Conservation (phyloP, 2,329 filamentous ascomycete species). For the Penicillium sp. region DNA sequence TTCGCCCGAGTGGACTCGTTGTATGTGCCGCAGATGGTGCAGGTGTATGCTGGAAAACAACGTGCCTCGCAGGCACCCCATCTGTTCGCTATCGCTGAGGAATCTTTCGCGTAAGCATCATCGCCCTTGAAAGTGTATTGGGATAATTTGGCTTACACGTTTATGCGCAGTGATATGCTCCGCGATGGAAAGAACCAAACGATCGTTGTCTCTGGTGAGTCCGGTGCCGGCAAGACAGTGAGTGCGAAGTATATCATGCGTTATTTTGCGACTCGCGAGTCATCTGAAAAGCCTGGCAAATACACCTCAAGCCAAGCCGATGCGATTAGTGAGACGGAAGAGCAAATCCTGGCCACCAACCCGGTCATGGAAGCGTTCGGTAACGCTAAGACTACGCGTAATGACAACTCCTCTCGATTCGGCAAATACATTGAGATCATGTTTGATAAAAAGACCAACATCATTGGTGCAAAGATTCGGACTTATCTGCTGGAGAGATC, state of each 20-base stretch:
- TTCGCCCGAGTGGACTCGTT: conserved; percentile 97
- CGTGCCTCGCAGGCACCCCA: conserved; percentile 95
- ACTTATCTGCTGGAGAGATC: conserved; percentile 96
- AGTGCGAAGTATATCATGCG: conserved; percentile 99
- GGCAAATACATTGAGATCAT: conserved; percentile 99
- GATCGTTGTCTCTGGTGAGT: conserved; percentile 98
- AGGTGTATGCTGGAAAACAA: conserved; percentile 97
- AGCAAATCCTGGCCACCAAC: conserved; percentile 97
- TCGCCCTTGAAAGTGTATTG: conserved; percentile 1
- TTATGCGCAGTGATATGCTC: conserved; percentile 78
- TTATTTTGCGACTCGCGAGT: conserved; percentile 97
- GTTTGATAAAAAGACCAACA: conserved; percentile 94
- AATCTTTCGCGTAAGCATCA: conserved; percentile 83
- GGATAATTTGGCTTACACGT: conserved; percentile 42
- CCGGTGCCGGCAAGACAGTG: conserved; percentile 97
- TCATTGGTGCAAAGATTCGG: conserved; percentile 95
- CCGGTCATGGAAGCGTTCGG: conserved; percentile 99
- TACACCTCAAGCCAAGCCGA: conserved; percentile 73
- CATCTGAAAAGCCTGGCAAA: conserved; percentile 81
- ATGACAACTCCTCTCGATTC: conserved; percentile 98
- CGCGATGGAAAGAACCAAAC: conserved; percentile 96
- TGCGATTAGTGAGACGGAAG: conserved; percentile 96
- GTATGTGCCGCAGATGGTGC: conserved; percentile 99
- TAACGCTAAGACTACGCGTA: conserved; percentile 98
- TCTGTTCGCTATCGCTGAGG: conserved; percentile 97